Evolutionary conservation across 1,284 basidiomycete genomes (phyloP).

Genomic region (Ceratobasidium papillatum): DNA sequence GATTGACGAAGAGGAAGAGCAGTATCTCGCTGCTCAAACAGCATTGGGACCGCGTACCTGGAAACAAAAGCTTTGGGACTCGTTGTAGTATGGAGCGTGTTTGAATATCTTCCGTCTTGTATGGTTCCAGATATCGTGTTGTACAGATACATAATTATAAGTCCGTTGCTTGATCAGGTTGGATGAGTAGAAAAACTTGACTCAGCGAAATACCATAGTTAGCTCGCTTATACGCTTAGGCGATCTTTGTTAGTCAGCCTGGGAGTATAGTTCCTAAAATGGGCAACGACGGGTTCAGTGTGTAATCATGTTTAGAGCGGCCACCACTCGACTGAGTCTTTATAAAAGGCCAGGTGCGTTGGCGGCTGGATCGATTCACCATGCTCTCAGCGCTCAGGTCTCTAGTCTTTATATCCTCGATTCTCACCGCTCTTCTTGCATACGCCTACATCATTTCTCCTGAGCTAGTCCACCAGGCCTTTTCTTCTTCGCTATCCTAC

Average conservation of each 20-base stretch:
- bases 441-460: constrained; percentile 33
- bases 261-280: not conserved
- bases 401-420: constrained; percentile 22
- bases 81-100: constrained; percentile 40
- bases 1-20: constrained; percentile 71
- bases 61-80: constrained; percentile 46
- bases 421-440: constrained; percentile 20
- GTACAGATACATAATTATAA: not conserved
- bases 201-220: not conserved
- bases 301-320: not conserved
- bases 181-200: not conserved
- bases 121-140: not conserved
- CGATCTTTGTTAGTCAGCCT: not conserved
- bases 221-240: constrained; percentile 1
- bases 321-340: constrained; percentile 14
- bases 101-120: not conserved
- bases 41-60: constrained; percentile 43
- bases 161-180: not conserved
- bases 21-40: constrained; percentile 56
- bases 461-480: constrained; percentile 12
- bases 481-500: constrained; percentile 21
- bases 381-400: constrained; percentile 20
- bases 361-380: not conserved
- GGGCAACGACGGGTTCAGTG: not conserved
- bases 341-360: constrained; percentile 33